Evolutionary conservation across 2,329 filamentous ascomycete genomes (phyloP).

Genomic region (Aspergillus quadricinctus): DNA sequence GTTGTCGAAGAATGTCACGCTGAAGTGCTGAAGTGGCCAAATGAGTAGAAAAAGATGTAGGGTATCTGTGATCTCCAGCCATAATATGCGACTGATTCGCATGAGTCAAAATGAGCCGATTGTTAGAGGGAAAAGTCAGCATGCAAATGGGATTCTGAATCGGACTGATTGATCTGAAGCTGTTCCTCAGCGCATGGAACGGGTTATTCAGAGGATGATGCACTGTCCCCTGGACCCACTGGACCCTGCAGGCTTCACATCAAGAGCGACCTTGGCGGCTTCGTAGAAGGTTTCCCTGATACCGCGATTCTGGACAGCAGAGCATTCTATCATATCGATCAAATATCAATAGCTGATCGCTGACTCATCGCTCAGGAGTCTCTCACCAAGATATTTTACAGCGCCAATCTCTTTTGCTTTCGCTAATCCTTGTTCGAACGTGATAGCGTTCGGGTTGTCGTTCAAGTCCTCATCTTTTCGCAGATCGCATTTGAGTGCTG

Average conservation of each 20-base stretch:
- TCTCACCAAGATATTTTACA: conserved; percentile 75
- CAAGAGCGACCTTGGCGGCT: conserved; percentile 85
- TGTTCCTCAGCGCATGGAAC: background rate
- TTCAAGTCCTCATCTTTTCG: conserved; percentile 73
- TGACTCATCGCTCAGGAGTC: background rate
- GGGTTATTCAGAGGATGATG: conserved; percentile 30
- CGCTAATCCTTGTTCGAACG: conserved; percentile 85
- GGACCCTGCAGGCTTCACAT: conserved; percentile 40
- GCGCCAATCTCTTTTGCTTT: conserved; percentile 90
- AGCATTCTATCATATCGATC: conserved; percentile 66
- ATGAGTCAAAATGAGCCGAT: background rate
- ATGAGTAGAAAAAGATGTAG: conserved; percentile 12
- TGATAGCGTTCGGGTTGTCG: conserved; percentile 63
- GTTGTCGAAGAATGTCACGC: background rate
- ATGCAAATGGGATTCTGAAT: too few relatives aligned
- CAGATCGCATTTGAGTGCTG: conserved; percentile 94
- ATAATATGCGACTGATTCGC: background rate
- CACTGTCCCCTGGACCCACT: conserved; percentile 31
- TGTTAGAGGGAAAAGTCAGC: background rate
- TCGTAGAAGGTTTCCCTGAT: conserved; percentile 99
- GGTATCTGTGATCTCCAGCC: background rate
- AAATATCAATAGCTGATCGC: background rate
- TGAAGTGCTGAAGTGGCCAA: conserved; percentile 7
- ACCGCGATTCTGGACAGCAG: conserved; percentile 94
- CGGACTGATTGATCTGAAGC: too few relatives aligned